phyloP scores from a whole-genome alignment of 2,329 filamentous ascomycete genomes.

The Alternaria triticina region DNA sequence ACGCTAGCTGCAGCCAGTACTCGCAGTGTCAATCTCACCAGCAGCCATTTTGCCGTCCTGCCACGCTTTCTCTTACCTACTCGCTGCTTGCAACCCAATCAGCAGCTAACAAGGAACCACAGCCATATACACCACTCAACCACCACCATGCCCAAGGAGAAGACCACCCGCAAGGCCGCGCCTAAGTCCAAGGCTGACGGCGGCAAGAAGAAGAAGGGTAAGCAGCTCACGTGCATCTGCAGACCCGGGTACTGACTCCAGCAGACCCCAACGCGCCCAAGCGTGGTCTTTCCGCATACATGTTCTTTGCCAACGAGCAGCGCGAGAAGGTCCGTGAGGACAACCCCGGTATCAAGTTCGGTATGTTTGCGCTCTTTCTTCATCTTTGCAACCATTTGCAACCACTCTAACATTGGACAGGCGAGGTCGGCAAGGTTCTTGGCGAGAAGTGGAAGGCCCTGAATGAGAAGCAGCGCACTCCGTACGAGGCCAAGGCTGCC shows the following conservation, averaged over 20 bases:
- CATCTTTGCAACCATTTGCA: no score
- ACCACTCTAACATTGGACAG: slow-evolving; percentile 53
- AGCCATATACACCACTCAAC: slow-evolving; percentile 20
- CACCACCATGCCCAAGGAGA: slow-evolving; percentile 71
- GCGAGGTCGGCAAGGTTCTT: slow-evolving; percentile 96
- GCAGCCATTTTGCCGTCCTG: background rate
- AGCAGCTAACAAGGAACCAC: slow-evolving; percentile 17
- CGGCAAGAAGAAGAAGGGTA: slow-evolving; percentile 77
- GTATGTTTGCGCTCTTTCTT: slow-evolving; percentile 56
- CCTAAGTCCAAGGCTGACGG: slow-evolving; percentile 55
- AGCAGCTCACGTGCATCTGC: slow-evolving; percentile 21
- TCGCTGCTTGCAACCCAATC: slow-evolving; percentile 3
- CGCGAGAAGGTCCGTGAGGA: slow-evolving; percentile 97
- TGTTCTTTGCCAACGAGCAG: slow-evolving; percentile 99
- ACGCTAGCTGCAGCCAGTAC: slow-evolving; percentile 3
- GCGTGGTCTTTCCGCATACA: slow-evolving; percentile 99
- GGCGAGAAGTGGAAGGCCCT: slow-evolving; percentile 99
- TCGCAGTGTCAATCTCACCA: slow-evolving; percentile 2
- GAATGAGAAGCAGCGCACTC: slow-evolving; percentile 87
- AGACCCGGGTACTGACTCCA: slow-evolving; percentile 12
- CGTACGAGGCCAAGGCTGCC: slow-evolving; percentile 96
- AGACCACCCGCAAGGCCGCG: slow-evolving; percentile 63
- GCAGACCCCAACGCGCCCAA: slow-evolving; percentile 96
- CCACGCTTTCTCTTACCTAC: slow-evolving; percentile 2
- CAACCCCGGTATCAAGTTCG: slow-evolving; percentile 97